Evolutionary conservation across 495 filamentous ascomycete genomes (phyloP).

Genomic region (Penicillium desertorum): DNA sequence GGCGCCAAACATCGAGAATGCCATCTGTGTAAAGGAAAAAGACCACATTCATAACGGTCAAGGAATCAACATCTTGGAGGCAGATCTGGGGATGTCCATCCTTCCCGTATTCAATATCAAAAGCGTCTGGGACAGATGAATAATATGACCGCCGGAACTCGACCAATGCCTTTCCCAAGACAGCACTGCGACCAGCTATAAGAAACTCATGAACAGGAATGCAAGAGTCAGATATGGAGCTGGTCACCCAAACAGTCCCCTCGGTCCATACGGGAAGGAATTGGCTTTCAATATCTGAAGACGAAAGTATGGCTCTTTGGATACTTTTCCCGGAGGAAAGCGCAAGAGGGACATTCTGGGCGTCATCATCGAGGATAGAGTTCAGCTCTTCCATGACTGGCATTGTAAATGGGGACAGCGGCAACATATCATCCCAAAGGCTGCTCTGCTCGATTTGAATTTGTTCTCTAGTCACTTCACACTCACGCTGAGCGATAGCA

Average conservation of each 20-base stretch:
- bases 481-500: slow-evolving; percentile 83
- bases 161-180: slow-evolving; percentile 62
- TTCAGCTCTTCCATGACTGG: slow-evolving; percentile 21
- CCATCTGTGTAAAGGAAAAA: slow-evolving; percentile 80
- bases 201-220: slow-evolving; percentile 87
- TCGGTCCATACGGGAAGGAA: slow-evolving; percentile 34
- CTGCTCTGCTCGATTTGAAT: slow-evolving; percentile 60
- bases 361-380: slow-evolving; percentile 21
- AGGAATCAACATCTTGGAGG: slow-evolving; percentile 67
- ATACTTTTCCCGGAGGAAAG: slow-evolving; percentile 31
- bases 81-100: slow-evolving; percentile 53
- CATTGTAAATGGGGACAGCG: slow-evolving; percentile 60
- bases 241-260: slow-evolving; percentile 53
- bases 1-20: slow-evolving; percentile 82
- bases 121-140: slow-evolving; percentile 54
- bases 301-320: slow-evolving; percentile 49
- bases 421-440: slow-evolving; percentile 72
- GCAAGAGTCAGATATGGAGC: slow-evolving; percentile 57
- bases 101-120: slow-evolving; percentile 55
- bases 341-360: slow-evolving; percentile 5
- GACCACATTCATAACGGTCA: slow-evolving; percentile 74
- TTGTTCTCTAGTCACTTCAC: slow-evolving; percentile 75
- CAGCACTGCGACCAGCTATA: slow-evolving; percentile 66
- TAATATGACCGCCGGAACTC: slow-evolving; percentile 47
- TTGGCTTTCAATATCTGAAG: slow-evolving; percentile 57